phyloP scores from a whole-genome alignment of 2,329 filamentous ascomycete species.

The Ophiobolus disseminans region DNA sequence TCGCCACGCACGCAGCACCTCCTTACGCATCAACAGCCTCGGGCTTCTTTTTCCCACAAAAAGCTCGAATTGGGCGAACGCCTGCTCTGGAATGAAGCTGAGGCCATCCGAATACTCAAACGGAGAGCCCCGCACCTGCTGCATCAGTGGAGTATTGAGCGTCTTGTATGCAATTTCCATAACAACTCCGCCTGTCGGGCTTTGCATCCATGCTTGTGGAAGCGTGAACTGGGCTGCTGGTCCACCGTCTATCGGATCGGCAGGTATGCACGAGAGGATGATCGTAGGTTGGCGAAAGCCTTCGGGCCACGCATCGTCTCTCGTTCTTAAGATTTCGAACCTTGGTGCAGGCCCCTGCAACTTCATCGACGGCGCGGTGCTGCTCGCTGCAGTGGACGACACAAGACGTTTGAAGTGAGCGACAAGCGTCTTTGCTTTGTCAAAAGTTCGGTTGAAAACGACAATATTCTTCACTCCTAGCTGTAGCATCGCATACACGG shows the following conservation, averaged over 20 bases:
- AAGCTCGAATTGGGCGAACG: slow-evolving; percentile 81
- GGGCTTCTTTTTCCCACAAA: slow-evolving; percentile 78
- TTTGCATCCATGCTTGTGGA: slow-evolving; percentile 73
- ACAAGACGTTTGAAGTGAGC: slow-evolving; percentile 70
- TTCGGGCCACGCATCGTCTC: slow-evolving; percentile 69
- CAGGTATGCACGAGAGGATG: slow-evolving; percentile 78
- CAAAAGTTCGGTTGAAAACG: slow-evolving; percentile 73
- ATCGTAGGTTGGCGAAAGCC: slow-evolving; percentile 72
- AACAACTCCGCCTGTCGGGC: slow-evolving; percentile 76
- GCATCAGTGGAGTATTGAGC: slow-evolving; percentile 72
- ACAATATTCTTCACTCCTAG: slow-evolving; percentile 78
- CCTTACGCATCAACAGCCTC: slow-evolving; percentile 72
- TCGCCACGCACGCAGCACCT: slow-evolving; percentile 57
- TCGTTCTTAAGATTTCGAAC: slow-evolving; percentile 66
- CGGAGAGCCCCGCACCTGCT: slow-evolving; percentile 69
- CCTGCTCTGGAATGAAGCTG: slow-evolving; percentile 78
- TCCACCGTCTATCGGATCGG: slow-evolving; percentile 68
- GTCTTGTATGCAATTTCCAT: slow-evolving; percentile 77
- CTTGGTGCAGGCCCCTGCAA: slow-evolving; percentile 46
- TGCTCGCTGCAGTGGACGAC: slow-evolving; percentile 26
- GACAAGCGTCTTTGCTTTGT: slow-evolving; percentile 72
- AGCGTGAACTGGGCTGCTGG: slow-evolving; percentile 74
- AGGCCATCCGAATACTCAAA: slow-evolving; percentile 81
- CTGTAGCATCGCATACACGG: slow-evolving; percentile 79
- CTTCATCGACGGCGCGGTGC: slow-evolving; percentile 18